These are phyloP conservation scores for Macaranga tanarius DNA, from an alignment of 441 rosid species.

Conservation along the genomic window DNA sequence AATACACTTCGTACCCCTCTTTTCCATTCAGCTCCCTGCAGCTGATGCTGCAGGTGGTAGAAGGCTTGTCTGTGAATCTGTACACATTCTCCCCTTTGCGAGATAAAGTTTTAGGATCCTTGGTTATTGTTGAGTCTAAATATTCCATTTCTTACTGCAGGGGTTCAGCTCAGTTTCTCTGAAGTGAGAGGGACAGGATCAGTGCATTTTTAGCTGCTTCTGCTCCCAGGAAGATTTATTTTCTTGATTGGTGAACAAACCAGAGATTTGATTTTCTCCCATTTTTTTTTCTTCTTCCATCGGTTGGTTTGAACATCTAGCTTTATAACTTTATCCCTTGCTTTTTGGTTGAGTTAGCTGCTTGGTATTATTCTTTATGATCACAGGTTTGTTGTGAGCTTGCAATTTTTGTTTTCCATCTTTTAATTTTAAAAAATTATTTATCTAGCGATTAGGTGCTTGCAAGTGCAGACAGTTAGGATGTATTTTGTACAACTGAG, in stretches of 20 bases:
- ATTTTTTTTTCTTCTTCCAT: conserved; percentile 23
- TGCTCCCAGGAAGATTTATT: conserved; percentile 59
- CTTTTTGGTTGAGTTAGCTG: conserved; percentile 39
- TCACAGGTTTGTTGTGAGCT: conserved; percentile 46
- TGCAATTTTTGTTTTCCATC: conserved; percentile 39
- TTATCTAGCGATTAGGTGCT: conserved; percentile 33
- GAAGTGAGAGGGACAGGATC: conserved; percentile 63
- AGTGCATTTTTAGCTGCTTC: conserved; percentile 89
- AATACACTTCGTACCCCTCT: conserved; percentile 30
- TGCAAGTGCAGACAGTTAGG: conserved; percentile 42
- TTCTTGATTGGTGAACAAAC: conserved; percentile 36
- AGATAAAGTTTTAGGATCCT: background rate
- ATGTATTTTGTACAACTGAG: conserved; percentile 39
- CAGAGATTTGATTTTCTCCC: conserved; percentile 18
- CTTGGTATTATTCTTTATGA: conserved; percentile 43
- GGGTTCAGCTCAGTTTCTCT: conserved; percentile 30
- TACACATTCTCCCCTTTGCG: conserved; percentile 22
- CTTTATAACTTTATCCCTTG: conserved; percentile 5
- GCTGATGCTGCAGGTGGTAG: conserved; percentile 37
- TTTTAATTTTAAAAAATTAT: conserved; percentile 20
- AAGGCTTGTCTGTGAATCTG: conserved; percentile 33
- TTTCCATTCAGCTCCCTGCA: conserved; percentile 30
- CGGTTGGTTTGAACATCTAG: conserved; percentile 40
- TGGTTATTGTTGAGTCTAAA: conserved; percentile 16
- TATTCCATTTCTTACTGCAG: conserved; percentile 31